These are phyloP conservation scores for Penicillium italicum DNA, from an alignment of 2,329 filamentous ascomycete genomes.

Conservation along the genomic window DNA sequence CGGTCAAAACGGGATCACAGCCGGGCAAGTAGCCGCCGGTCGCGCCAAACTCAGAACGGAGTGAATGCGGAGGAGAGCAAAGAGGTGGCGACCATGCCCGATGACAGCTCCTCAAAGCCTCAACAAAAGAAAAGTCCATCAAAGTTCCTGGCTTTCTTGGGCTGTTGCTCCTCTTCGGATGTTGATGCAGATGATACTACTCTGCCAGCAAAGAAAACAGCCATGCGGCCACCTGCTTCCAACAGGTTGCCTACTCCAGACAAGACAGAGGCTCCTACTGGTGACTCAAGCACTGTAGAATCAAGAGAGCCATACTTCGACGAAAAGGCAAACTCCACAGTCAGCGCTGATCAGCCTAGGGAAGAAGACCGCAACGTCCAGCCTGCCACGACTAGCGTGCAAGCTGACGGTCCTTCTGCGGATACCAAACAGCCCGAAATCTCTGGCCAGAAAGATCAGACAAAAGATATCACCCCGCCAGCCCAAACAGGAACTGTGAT, in stretches of 20 bases:
- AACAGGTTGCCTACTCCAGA: constrained; percentile 39
- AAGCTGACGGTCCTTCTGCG: constrained; percentile 32
- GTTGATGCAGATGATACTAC: constrained; percentile 44
- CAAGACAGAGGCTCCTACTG: constrained; percentile 38
- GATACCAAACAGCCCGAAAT: constrained; percentile 15
- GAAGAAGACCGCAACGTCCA: constrained; percentile 31
- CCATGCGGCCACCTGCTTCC: constrained; percentile 37
- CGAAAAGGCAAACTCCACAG: constrained; percentile 37
- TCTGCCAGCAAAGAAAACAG: constrained; percentile 46
- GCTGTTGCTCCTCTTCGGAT: constrained; percentile 48
- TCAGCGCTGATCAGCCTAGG: constrained; percentile 28
- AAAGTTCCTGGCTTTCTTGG: constrained; percentile 46
- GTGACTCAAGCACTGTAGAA: constrained; percentile 41
- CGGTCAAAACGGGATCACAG: constrained; percentile 64
- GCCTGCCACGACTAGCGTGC: constrained; percentile 36
- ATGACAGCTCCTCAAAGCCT: constrained; percentile 33
- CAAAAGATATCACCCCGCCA: constrained; percentile 11
- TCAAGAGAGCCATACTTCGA: constrained; percentile 39
- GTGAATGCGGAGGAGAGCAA: constrained; percentile 34
- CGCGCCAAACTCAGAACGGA: constrained; percentile 37
- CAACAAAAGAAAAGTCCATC: constrained; percentile 43
- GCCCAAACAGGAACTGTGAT: constrained; percentile 6
- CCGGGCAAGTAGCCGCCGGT: constrained; percentile 56
- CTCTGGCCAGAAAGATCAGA: constrained; percentile 12
- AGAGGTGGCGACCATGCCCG: constrained; percentile 27